Evolutionary conservation across 2,329 filamentous ascomycete species (phyloP).

Genomic region (Mycogone perniciosa): DNA sequence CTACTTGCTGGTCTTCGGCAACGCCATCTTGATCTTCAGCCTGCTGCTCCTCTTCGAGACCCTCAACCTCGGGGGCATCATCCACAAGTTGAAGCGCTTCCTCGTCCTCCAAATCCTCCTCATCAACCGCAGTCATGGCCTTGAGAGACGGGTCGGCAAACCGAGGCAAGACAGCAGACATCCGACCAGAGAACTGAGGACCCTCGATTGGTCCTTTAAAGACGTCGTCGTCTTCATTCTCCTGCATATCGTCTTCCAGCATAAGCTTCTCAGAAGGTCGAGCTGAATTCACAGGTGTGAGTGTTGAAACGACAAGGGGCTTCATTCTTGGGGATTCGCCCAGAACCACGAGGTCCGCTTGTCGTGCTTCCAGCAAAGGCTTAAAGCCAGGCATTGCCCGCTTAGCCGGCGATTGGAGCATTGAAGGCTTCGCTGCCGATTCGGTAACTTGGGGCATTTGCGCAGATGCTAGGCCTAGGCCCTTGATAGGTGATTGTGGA

Average conservation of each 20-base stretch:
- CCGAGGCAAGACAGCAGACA: conserved; percentile 40
- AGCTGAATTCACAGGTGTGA: conserved; percentile 19
- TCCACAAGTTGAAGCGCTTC: neutral
- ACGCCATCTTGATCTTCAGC: conserved; percentile 10
- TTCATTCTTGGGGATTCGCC: conserved; percentile 31
- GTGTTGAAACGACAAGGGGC: conserved; percentile 28
- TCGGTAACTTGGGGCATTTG: conserved; percentile 24
- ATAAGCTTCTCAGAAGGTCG: conserved; percentile 34
- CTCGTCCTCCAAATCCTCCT: conserved; percentile 18
- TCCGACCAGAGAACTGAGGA: conserved; percentile 38
- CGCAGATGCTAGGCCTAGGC: conserved; percentile 24
- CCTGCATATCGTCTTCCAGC: conserved; percentile 25
- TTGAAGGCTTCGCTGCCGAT: conserved; percentile 40
- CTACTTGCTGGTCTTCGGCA: neutral
- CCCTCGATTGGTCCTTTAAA: conserved; percentile 29
- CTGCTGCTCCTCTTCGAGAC: conserved; percentile 7
- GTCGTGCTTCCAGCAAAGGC: conserved; percentile 24
- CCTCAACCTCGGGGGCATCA: conserved; percentile 5
- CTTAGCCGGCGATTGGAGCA: conserved; percentile 49
- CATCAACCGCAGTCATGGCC: conserved; percentile 27
- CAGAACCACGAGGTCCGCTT: conserved; percentile 15
- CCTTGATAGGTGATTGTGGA: conserved; percentile 39
- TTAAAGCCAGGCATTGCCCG: conserved; percentile 32
- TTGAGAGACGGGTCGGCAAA: conserved; percentile 34
- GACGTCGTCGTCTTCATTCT: conserved; percentile 24